phyloP scores from a whole-genome alignment of 2,329 filamentous ascomycete genomes.

The Fusarium subtropicale region DNA sequence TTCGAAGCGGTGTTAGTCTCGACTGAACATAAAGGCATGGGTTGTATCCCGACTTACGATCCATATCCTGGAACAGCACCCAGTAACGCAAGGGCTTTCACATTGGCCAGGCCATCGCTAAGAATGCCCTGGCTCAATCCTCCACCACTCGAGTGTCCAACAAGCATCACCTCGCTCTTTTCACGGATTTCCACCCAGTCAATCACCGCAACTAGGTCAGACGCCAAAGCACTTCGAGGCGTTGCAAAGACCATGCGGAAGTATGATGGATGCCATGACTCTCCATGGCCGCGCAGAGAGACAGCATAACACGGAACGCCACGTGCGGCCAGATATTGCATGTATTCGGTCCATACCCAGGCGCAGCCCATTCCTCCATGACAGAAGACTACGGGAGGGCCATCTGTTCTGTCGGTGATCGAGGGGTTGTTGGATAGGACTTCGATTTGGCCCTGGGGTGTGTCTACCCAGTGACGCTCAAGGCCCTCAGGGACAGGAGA shows the following conservation, averaged over 20 bases:
- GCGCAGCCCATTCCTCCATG: conserved; percentile 67
- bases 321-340: conserved; percentile 59
- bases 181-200: conserved; percentile 51
- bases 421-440: conserved; percentile 57
- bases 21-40: background rate
- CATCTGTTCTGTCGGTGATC: conserved; percentile 15
- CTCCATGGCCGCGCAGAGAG: conserved; percentile 64
- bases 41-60: conserved; percentile 37
- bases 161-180: conserved; percentile 54
- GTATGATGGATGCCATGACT: conserved; percentile 63
- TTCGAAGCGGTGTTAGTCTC: conserved; percentile 19
- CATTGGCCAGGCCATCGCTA: conserved; percentile 53
- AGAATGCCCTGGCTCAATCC: conserved; percentile 63
- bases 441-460: conserved; percentile 60
- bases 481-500: conserved; percentile 53
- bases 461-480: conserved; percentile 58
- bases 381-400: conserved; percentile 60
- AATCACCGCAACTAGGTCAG: conserved; percentile 59
- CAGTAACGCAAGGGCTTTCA: conserved; percentile 59
- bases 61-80: conserved; percentile 60
- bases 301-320: conserved; percentile 64
- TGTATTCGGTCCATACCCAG: conserved; percentile 64
- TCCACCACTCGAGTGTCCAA: conserved; percentile 65
- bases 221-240: conserved; percentile 55
- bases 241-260: conserved; percentile 61